These are phyloP conservation scores for Xylaria sp. DNA, from an alignment of 2,329 filamentous ascomycete species.

Conservation along the genomic window DNA sequence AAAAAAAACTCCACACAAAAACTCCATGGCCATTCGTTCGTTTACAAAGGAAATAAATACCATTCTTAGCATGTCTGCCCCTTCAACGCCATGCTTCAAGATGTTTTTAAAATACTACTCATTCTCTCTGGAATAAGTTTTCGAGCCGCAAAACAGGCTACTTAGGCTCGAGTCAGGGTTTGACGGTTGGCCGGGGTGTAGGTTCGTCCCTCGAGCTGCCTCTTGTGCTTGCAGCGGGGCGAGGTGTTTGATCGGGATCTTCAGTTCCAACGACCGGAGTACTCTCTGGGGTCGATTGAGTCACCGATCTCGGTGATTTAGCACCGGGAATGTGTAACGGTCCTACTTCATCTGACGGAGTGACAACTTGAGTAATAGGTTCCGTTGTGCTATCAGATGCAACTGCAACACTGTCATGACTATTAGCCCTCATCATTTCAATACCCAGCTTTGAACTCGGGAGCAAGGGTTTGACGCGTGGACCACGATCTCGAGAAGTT, in stretches of 20 bases:
- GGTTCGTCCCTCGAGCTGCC: conserved; percentile 51
- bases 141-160: not conserved
- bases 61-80: conserved; percentile 39
- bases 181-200: conserved; percentile 52
- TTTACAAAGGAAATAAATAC: conserved; percentile 44
- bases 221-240: conserved; percentile 46
- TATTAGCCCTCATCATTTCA: conserved; percentile 98
- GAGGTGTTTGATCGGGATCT: conserved; percentile 57
- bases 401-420: conserved; percentile 79
- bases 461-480: conserved; percentile 65
- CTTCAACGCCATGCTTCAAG: conserved; percentile 45
- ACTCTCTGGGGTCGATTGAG: conserved; percentile 48
- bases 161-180: conserved; percentile 25
- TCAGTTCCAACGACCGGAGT: conserved; percentile 39
- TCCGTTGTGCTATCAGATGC: conserved; percentile 62
- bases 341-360: conserved; percentile 57
- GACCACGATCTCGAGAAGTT: conserved; percentile 53
- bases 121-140: conserved; percentile 8
- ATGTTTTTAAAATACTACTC: conserved; percentile 27
- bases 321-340: conserved; percentile 42
- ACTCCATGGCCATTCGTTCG: conserved; percentile 42
- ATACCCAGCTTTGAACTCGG: conserved; percentile 90
- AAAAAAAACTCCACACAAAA: conserved; percentile 32
- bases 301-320: conserved; percentile 36
- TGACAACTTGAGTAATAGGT: conserved; percentile 63